These are phyloP conservation scores for Penicillium mononematosum DNA, from an alignment of 495 filamentous ascomycete genomes.

Conservation along the genomic window DNA sequence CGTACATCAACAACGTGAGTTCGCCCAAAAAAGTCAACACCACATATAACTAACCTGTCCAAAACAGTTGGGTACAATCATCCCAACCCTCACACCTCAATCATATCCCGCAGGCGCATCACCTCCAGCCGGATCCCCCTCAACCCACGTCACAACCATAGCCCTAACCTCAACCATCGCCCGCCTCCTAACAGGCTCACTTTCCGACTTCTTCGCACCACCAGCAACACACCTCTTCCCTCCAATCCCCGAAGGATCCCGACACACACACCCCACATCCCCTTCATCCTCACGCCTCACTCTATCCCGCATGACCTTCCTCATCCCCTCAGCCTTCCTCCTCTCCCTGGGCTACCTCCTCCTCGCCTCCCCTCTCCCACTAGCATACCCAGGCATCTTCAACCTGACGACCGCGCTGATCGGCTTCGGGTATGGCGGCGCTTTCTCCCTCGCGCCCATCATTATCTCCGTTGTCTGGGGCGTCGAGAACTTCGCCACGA, in stretches of 20 bases:
- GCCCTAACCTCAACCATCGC: constrained; percentile 87
- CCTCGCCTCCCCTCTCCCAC: constrained; percentile 68
- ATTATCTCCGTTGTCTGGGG: constrained; percentile 95
- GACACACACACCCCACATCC: constrained; percentile 14
- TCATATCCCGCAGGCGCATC: constrained; percentile 41
- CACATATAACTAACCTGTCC: constrained; percentile 5
- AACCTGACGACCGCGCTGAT: constrained; percentile 76
- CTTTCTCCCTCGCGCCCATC: constrained; percentile 86
- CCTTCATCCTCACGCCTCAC: constrained; percentile 43
- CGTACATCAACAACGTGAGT: constrained; percentile 87
- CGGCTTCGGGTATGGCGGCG: constrained; percentile 87
- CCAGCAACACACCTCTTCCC: constrained; percentile 42
- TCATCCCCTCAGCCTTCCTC: constrained; percentile 69
- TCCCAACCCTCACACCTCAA: constrained; percentile 76
- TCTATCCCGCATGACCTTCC: constrained; percentile 76
- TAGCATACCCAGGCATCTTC: constrained; percentile 67
- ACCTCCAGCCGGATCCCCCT: constrained; percentile 64
- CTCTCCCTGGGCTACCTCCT: constrained; percentile 74
- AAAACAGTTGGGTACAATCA: constrained; percentile 74
- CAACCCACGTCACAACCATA: constrained; percentile 89
- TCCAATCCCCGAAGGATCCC: constrained; percentile 33
- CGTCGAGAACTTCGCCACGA: constrained; percentile 96
- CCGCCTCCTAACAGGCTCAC: constrained; percentile 77
- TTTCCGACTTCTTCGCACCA: constrained; percentile 87
- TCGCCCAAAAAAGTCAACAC: not conserved